Evolutionary conservation across 148 eudicot genomes (phyloP).

Genomic region (Cornus suecica): DNA sequence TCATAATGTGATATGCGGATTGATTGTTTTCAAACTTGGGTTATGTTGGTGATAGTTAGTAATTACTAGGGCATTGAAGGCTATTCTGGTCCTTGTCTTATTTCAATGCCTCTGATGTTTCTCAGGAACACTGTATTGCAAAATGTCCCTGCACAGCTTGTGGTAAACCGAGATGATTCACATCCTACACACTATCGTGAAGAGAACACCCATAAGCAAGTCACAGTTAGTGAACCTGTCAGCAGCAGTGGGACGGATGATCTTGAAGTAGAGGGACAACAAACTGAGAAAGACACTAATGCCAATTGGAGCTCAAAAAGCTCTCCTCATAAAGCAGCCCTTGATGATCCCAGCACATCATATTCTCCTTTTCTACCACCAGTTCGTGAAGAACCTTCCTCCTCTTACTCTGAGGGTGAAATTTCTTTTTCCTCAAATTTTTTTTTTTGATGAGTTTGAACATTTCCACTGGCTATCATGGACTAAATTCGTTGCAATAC

Average conservation of each 20-base stretch:
- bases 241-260: conserved; percentile 54
- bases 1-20: neutral
- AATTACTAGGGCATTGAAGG: neutral
- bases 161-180: conserved; percentile 36
- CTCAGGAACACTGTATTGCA: conserved; percentile 42
- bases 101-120: neutral
- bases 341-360: conserved; percentile 58
- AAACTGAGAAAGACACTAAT: conserved; percentile 48
- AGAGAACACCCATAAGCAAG: conserved; percentile 46
- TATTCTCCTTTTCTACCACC: conserved; percentile 71
- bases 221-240: conserved; percentile 71
- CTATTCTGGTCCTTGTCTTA: neutral
- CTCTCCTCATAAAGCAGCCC: conserved; percentile 44
- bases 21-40: neutral
- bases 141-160: conserved; percentile 33
- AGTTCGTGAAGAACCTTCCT: conserved; percentile 85
- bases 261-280: conserved; percentile 45
- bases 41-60: neutral
- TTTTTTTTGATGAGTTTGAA: conserved; percentile 14
- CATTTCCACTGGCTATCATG: neutral
- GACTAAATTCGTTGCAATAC: conserved; percentile 16
- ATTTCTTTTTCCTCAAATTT: conserved; percentile 7
- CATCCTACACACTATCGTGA: conserved; percentile 31
- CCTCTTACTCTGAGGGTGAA: conserved; percentile 88
- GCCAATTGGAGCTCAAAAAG: conserved; percentile 56